Base-by-base conservation (phyloP, 148 eudicot genomes). In the Drosera capensis region DNA sequence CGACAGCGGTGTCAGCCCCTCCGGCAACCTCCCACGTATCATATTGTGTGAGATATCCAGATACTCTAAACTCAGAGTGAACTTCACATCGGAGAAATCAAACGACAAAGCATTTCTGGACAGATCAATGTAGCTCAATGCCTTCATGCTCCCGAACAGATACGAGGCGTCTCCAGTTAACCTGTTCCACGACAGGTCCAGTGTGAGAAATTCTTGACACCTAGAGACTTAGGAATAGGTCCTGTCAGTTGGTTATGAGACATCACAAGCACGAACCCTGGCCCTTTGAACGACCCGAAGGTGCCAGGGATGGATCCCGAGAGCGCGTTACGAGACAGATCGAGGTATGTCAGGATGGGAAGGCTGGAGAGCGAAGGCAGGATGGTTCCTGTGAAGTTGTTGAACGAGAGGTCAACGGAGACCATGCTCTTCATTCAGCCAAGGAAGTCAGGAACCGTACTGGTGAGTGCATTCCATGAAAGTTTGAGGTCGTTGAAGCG, bases 31-130 rank as follows among this genome's bases (percentile, higher is more conserved):
- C 11, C 87, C 87, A 2, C 23, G 60, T 15, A 80, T 60, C 64
- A 45, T 54, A 46, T 80, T 80, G 14, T 75, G 88, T 44, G 65
- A 64, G 68, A 80, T 20, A 36, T 74, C 72, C 29, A 78, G 23
- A 1, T 21, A 43, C 11, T 20, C 20, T 48, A 73, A 51, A 22
- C 23, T 44, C 21, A 56, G 19, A 0, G 56, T 44, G 1, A 71
- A 41, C 43, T 13, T 58, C 12, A 66, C 49, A 2, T 53, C 60
- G 0, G 69, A 28, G 2, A 77, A 16, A 42, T 77, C 52, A 15
- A 77, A 79, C n/a, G 46, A 43, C n/a, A 75, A 51, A 40, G 7
- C 45, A 43, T 79, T 79, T 50, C 71, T 52, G 7, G 68, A 58
- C 5, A 75, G 31, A 22, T 57, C 52, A 0, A 49, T 14, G 11